Conservation (phyloP, 1,284 basidiomycete species). For the Phellopilus nigrolimitatus region DNA sequence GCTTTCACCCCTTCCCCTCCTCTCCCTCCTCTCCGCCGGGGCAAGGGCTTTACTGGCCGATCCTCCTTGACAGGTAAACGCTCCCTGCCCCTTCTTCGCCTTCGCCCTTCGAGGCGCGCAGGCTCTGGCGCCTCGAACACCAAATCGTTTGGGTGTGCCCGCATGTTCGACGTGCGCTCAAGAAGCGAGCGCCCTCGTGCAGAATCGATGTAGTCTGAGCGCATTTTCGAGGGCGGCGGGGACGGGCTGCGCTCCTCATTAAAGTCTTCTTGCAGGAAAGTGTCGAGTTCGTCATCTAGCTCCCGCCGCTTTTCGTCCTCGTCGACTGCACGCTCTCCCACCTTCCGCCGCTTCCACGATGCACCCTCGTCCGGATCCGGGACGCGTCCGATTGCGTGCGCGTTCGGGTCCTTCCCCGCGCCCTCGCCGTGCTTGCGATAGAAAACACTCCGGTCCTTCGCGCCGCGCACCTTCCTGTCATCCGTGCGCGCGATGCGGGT, state of each 20-base stretch:
- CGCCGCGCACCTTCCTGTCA: slow-evolving; percentile 72
- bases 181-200: slow-evolving; percentile 42
- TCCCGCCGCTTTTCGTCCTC: slow-evolving; percentile 33
- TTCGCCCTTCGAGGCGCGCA: slow-evolving; percentile 16
- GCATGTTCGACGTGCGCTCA: slow-evolving; percentile 47
- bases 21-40: slow-evolving; percentile 18
- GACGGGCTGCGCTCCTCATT: slow-evolving; percentile 16
- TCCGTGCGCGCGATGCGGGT: slow-evolving; percentile 67
- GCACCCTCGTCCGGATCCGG: slow-evolving; percentile 27
- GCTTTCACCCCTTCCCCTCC: slow-evolving; percentile 23
- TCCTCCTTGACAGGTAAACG: slow-evolving; percentile 9
- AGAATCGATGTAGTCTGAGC: slow-evolving; percentile 49
- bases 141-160: slow-evolving; percentile 27
- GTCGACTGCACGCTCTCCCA: slow-evolving; percentile 31
- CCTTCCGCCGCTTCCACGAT: slow-evolving; percentile 34
- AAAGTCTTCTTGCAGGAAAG: slow-evolving; percentile 48
- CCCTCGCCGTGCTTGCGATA: slow-evolving; percentile 64
- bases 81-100: slow-evolving; percentile 16
- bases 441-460: slow-evolving; percentile 63
- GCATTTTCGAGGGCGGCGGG: slow-evolving; percentile 50
- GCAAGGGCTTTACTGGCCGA: not conserved
- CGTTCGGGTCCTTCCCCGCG: slow-evolving; percentile 54
- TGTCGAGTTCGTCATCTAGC: slow-evolving; percentile 60
- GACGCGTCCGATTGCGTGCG: slow-evolving; percentile 26
- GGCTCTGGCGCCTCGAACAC: slow-evolving; percentile 30